Evolutionary conservation across 1,284 basidiomycete species (phyloP), one percentile per base, ranked within the genome.

Genomic region (Puccinia horiana): DNA sequence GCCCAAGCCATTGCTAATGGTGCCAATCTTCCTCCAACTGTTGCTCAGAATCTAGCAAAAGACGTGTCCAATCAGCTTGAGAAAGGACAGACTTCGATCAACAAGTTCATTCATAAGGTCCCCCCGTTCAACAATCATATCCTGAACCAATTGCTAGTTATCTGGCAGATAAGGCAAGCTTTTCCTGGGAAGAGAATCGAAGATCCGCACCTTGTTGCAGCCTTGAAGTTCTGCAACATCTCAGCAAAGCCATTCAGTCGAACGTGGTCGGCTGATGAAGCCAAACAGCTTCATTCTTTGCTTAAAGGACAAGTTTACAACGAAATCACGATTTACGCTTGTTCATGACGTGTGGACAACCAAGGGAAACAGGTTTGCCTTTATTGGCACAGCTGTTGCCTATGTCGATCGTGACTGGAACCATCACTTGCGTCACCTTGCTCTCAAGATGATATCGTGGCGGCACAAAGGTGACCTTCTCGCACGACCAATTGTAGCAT

Each of bases 291-390:
- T 32, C 56, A 58, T 58, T 58, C 56, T n/a, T n/a, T n/a, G 6
- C 56, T 58, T n/a, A 58, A 58, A 58, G 29, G 29, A 6, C 20
- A 58, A 23, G 29, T 58, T 58, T 58, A 58, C 23, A n/a, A 23
- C 29, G 56, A 58, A 8, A 23, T 58, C 56, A 58, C 2, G 23
- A 16, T 70, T 70, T 47, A 42, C 29, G n/a, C 16, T 72, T 42
- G 42, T 72, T 44, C 69, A 37, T 37, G 29, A 72, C 42, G 69
- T 72, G 47, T 72, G 69, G 69, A 72, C 69, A n/a, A 72, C 69
- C 35, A 72, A 72, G 47, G 69, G 69, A 47, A 49, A 49, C 20
- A 18, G 32, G 23, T 49, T 42, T 26, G 69, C 69, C 6, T 72
- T 72, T 42, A 72, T 72, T 49, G 69, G 69, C 12, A 37, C 47